phyloP scores from a whole-genome alignment of 2,329 filamentous ascomycete species.

The Alternaria arbusti region DNA sequence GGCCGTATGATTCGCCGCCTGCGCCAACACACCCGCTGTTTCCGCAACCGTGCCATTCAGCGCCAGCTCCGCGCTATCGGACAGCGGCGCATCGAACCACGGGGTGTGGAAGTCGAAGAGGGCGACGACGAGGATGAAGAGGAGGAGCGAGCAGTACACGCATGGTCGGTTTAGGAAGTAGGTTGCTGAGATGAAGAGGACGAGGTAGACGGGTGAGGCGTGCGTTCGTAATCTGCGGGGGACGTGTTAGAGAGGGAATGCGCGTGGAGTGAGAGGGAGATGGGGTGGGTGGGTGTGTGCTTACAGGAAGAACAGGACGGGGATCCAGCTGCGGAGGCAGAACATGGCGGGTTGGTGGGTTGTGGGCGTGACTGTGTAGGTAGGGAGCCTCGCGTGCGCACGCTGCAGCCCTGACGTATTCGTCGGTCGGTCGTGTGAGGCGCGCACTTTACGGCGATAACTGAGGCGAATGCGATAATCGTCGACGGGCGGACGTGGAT shows the following conservation, averaged over 20 bases:
- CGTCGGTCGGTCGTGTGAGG: background rate
- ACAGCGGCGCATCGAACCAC: constrained; percentile 84
- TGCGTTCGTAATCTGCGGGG: constrained; percentile 48
- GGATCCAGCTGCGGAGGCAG: constrained; percentile 67
- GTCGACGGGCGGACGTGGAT: background rate
- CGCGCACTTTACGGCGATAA: constrained; percentile 1
- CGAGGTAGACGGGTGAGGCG: constrained; percentile 57
- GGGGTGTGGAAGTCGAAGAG: constrained; percentile 92
- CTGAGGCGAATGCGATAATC: background rate
- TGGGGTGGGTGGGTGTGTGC: background rate
- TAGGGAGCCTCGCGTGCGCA: constrained; percentile 18
- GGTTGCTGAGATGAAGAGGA: constrained; percentile 75
- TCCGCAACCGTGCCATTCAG: constrained; percentile 44
- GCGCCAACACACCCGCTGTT: constrained; percentile 71
- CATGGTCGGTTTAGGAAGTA: constrained; percentile 97
- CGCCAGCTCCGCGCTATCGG: constrained; percentile 39
- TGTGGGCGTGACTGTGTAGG: background rate
- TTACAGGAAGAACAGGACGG: constrained; percentile 60
- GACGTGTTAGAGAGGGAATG: constrained; percentile 7
- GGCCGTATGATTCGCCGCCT: constrained; percentile 65
- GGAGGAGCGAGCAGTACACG: constrained; percentile 95
- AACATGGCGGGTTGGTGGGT: constrained; percentile 58
- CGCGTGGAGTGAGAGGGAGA: background rate
- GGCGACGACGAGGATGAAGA: constrained; percentile 92
- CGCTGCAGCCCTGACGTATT: constrained; percentile 1